Evolutionary conservation across 1,139 yeast genomes (phyloP).

Genomic region (Chernovozyma aurita): DNA sequence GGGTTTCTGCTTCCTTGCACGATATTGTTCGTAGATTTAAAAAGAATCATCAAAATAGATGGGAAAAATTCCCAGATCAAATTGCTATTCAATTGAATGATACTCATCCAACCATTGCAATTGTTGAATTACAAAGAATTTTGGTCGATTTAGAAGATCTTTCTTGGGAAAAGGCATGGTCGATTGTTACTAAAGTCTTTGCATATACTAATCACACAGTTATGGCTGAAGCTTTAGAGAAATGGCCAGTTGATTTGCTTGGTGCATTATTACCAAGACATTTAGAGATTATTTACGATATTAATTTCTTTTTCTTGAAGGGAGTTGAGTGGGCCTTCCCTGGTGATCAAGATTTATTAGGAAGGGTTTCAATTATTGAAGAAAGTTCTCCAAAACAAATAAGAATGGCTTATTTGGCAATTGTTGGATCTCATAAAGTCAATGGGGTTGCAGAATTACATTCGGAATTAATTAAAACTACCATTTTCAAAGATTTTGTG

Average conservation of each 20-base stretch:
- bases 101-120: slow-evolving; percentile 91
- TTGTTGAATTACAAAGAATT: slow-evolving; percentile 85
- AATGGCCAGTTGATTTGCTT: slow-evolving; percentile 86
- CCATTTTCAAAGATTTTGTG: slow-evolving; percentile 89
- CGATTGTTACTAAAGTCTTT: slow-evolving; percentile 72
- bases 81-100: slow-evolving; percentile 92
- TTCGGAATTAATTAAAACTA: slow-evolving; percentile 83
- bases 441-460: slow-evolving; percentile 96
- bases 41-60: slow-evolving; percentile 63
- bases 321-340: slow-evolving; percentile 75
- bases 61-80: slow-evolving; percentile 81
- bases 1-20: slow-evolving; percentile 93
- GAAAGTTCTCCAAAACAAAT: slow-evolving; percentile 77
- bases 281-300: slow-evolving; percentile 84
- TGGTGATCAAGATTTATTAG: slow-evolving; percentile 55
- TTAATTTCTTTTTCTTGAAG: slow-evolving; percentile 76
- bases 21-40: slow-evolving; percentile 90
- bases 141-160: slow-evolving; percentile 79
- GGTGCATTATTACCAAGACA: slow-evolving; percentile 85
- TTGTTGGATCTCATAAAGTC: slow-evolving; percentile 88
- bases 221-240: slow-evolving; percentile 90
- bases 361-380: slow-evolving; percentile 79
- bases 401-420: slow-evolving; percentile 89
- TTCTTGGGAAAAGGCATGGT: slow-evolving; percentile 84
- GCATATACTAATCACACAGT: slow-evolving; percentile 96